These are phyloP conservation scores for Trichosporon faecale DNA, from an alignment of 1,284 basidiomycete species.

Conservation along the genomic window DNA sequence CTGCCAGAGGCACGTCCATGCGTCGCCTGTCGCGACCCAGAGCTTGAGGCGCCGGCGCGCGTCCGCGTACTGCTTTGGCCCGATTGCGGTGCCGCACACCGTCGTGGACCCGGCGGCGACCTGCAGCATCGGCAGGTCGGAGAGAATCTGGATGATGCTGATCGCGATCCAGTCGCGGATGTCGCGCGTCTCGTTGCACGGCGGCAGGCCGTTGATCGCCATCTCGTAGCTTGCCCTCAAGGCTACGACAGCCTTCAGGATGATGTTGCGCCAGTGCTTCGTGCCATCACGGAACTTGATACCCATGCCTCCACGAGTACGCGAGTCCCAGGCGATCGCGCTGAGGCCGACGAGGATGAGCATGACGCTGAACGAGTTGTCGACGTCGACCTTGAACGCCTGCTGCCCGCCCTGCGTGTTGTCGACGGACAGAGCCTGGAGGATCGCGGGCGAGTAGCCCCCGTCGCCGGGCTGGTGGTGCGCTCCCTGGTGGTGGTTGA, in stretches of 20 bases:
- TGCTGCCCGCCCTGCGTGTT: conserved; percentile 14
- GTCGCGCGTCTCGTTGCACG: conserved; percentile 33
- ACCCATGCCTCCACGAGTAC: conserved; percentile 44
- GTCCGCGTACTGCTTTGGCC: conserved; percentile 38
- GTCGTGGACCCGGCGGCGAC: conserved; percentile 39
- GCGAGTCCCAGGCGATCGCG: conserved; percentile 45
- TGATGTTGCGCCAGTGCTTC: conserved; percentile 42
- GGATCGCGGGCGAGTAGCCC: conserved; percentile 37
- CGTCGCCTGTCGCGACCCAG: conserved; percentile 42
- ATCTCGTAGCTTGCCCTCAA: conserved; percentile 39
- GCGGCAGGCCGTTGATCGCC: conserved; percentile 23
- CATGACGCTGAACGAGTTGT: conserved; percentile 34
- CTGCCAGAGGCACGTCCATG: conserved; percentile 48
- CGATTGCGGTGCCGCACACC: conserved; percentile 38
- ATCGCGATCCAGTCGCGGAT: conserved; percentile 43
- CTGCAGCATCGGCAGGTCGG: conserved; percentile 47
- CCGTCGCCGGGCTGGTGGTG: conserved; percentile 20
- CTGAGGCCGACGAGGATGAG: conserved; percentile 40
- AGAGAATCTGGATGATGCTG: conserved; percentile 41
- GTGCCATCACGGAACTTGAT: conserved; percentile 41
- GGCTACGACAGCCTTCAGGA: conserved; percentile 41
- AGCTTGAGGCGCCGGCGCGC: conserved; percentile 35
- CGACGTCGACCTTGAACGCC: conserved; percentile 33
- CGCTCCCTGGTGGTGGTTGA: conserved; percentile 17
- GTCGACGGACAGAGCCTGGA: conserved; percentile 34